Base-by-base conservation (phyloP, 179 eudicot genomes). In the Drosera spatulata region DNA sequence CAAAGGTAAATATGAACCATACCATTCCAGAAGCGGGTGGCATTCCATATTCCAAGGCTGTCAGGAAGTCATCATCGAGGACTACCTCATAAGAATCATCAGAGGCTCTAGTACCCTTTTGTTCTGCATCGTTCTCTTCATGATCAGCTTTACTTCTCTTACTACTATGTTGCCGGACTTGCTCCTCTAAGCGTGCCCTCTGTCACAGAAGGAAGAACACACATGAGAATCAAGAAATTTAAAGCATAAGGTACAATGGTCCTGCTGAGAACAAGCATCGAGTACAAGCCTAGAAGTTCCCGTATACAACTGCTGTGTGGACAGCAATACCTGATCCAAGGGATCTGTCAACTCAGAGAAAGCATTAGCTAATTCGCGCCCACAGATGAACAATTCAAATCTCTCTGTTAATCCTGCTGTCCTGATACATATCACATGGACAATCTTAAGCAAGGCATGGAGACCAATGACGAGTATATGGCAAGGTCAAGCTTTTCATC, bases 21-120 rank as follows among this genome's bases (percentile, higher is more conserved):
- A 91, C 98, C 98, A 94, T 86, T 72, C 99, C 99, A 58, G 99
- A 87, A 73, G 99, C 97, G 44, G 99, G 99, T 62, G 99, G 99
- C 97, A 94, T 94, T 71, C 99, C 99, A 61, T 94, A 94, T 70
- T 94, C 99, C 69, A 94, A 70, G 43, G 99, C 96, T 15, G 97
- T 94, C 62, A 94, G 51, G 73, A 94, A 94, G 63, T 94, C 99
- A 61, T 94, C 99, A 71, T 94, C 99, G 37, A 94, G 87, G 46
- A 80, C 76, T 65, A 94, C 99, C 68, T 86, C 96, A 55, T 90
- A 94, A 0, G 81, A 77, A 39, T 79, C 79, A 67, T 87, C 88
- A 60, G 81, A 85, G 50, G 45, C 75, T 58, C 67, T 66, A 65
- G 66, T 77, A 47, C 61, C 76, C 71, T 69, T 71, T 22, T 53